Evolutionary conservation across 164 flowering plant genomes (phyloP).

Genomic region (Stephania yunnanensis): DNA sequence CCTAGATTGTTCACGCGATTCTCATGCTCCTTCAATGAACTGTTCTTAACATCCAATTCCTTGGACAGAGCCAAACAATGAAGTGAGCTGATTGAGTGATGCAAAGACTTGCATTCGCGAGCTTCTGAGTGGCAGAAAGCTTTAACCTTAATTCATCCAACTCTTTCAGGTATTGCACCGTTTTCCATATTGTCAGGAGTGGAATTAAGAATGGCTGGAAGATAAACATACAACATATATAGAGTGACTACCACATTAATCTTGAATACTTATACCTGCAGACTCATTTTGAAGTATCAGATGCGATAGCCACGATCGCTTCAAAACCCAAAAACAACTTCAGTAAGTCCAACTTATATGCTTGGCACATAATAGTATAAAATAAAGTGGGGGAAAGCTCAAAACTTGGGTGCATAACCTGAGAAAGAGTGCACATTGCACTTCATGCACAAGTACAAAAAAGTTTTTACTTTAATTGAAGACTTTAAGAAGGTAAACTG

Average conservation of each 20-base stretch:
- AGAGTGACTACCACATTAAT: too few relatives aligned
- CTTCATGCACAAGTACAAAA: not conserved
- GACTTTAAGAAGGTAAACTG: not conserved
- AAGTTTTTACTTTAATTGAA: not conserved
- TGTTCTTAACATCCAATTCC: conserved; percentile 69
- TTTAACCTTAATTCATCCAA: conserved; percentile 55
- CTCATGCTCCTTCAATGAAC: conserved; percentile 58
- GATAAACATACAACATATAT: too few relatives aligned
- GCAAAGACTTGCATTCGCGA: conserved; percentile 75
- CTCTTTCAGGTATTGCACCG: conserved; percentile 54
- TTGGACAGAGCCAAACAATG: conserved; percentile 55
- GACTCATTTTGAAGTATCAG: too few relatives aligned
- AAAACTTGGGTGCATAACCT: not conserved
- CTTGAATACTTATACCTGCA: too few relatives aligned
- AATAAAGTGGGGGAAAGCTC: not conserved
- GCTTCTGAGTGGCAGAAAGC: conserved; percentile 52
- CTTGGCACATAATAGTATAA: too few relatives aligned
- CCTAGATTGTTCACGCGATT: conserved; percentile 63
- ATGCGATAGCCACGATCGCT: too few relatives aligned
- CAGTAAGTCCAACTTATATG: not conserved
- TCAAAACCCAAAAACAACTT: not conserved
- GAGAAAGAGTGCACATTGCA: not conserved
- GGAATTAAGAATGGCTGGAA: not conserved
- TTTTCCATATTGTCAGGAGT: not conserved
- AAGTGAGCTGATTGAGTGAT: conserved; percentile 64